These are phyloP conservation scores for Seiridium cupressi DNA, from an alignment of 2,329 filamentous ascomycete species.

Conservation along the genomic window DNA sequence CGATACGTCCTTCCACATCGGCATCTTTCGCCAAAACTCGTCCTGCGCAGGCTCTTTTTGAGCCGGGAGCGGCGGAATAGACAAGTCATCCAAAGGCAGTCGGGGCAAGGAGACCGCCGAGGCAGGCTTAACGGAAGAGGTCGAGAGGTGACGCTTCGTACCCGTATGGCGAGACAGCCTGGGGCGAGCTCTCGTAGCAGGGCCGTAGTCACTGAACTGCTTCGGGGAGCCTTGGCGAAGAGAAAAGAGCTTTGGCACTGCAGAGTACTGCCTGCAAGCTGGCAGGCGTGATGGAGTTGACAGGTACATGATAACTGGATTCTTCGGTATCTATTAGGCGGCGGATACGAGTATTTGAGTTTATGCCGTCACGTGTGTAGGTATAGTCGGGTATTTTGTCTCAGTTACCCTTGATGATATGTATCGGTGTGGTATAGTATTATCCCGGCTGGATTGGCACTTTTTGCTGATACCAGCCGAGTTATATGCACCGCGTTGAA, in stretches of 20 bases:
- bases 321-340: too few species aligned
- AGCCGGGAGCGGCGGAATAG: neutral
- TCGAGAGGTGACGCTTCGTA: neutral
- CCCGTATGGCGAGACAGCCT: too few species aligned
- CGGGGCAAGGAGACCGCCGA: neutral
- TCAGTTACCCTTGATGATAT: too few species aligned
- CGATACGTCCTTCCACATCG: slow-evolving; percentile 46
- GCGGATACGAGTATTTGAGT: too few species aligned
- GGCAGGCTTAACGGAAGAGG: neutral
- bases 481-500: too few species aligned
- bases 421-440: too few species aligned
- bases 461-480: too few species aligned
- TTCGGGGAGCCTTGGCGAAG: neutral
- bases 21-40: slow-evolving; percentile 51
- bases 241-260: neutral
- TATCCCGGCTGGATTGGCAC: too few species aligned
- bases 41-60: slow-evolving; percentile 14
- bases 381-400: too few species aligned
- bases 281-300: neutral
- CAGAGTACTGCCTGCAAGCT: neutral
- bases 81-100: neutral
- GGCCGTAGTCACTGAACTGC: too few species aligned
- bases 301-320: neutral
- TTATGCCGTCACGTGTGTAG: too few species aligned
- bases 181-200: too few species aligned